Evolutionary conservation across 2,329 filamentous ascomycete genomes (phyloP).

Genomic region (Sporothrix luriei): DNA sequence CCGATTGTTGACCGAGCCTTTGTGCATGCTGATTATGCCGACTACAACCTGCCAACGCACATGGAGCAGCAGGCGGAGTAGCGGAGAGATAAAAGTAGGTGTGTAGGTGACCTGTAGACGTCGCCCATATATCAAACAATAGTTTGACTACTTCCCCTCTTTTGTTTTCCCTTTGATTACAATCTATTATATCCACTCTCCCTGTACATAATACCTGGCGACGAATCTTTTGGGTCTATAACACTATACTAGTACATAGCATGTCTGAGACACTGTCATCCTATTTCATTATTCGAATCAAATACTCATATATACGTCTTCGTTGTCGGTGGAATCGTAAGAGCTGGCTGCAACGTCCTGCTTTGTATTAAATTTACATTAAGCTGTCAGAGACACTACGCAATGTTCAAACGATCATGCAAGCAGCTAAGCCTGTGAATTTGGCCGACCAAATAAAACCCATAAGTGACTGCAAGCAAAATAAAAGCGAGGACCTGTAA

Average conservation of each 20-base stretch:
- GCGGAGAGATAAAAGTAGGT: not conserved
- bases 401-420: too few species aligned
- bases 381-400: too few species aligned
- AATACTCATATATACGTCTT: not conserved
- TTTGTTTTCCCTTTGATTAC: not conserved
- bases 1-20: constrained; percentile 75
- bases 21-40: constrained; percentile 67
- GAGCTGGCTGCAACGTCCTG: too few species aligned
- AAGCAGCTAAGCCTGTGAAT: too few species aligned
- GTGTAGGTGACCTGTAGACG: not conserved
- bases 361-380: too few species aligned
- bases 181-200: not conserved
- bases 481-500: too few species aligned
- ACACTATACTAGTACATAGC: constrained; percentile 8
- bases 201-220: not conserved
- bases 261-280: not conserved
- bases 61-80: constrained; percentile 50
- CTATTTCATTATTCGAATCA: not conserved
- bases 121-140: not conserved
- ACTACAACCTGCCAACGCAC: constrained; percentile 63
- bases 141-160: not conserved
- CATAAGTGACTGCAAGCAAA: too few species aligned
- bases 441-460: too few species aligned
- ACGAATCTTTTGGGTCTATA: not conserved
- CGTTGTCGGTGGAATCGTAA: not conserved